phyloP scores from a whole-genome alignment of 1,284 basidiomycete species.

The Ustilago xerochloae region DNA sequence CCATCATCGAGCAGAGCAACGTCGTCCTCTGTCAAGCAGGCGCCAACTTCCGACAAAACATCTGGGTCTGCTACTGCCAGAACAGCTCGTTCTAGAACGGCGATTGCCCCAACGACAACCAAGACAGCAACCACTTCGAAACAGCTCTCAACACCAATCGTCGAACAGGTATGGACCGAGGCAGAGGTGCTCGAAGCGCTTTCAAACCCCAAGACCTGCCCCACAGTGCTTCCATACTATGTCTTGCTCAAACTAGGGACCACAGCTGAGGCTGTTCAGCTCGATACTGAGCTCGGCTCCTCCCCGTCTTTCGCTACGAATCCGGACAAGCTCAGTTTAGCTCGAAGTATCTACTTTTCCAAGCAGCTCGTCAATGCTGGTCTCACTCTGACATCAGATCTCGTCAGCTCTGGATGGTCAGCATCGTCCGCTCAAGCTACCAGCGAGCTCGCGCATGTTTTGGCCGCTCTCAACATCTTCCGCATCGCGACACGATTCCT shows the following conservation, averaged over 20 bases:
- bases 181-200: conserved; percentile 27
- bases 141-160: neutral
- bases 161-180: conserved; percentile 26
- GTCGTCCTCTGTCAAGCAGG: neutral
- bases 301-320: conserved; percentile 1
- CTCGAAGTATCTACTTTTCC: conserved; percentile 33
- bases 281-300: conserved; percentile 12
- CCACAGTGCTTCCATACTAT: conserved; percentile 9
- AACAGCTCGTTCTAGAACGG: conserved; percentile 1
- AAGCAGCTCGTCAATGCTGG: conserved; percentile 57
- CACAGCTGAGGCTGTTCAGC: conserved; percentile 14
- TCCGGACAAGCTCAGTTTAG: conserved; percentile 9
- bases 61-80: conserved; percentile 4
- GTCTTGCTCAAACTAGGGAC: conserved; percentile 26
- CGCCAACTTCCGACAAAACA: neutral
- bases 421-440: neutral
- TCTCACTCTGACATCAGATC: conserved; percentile 17
- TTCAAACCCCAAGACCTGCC: conserved; percentile 4
- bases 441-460: conserved; percentile 6
- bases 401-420: conserved; percentile 36
- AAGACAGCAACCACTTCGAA: neutral
- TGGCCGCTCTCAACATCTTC: conserved; percentile 23
- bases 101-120: neutral
- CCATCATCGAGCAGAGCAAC: conserved; percentile 7
- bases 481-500: conserved; percentile 39